Evolutionary conservation across 805 yeast species (phyloP).

Genomic region (Candida manassasensis): DNA sequence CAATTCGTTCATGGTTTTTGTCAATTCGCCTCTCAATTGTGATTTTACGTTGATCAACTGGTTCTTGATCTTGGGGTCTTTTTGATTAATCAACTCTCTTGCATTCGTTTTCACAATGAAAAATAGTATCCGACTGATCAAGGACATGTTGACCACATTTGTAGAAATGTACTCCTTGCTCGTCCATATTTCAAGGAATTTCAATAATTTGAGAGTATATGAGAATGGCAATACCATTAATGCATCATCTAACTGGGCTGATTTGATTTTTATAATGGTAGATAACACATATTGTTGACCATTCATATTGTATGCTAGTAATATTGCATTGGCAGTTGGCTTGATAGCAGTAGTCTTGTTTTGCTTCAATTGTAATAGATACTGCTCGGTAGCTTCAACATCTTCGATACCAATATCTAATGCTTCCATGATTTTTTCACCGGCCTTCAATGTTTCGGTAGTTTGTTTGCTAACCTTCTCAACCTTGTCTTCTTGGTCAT

Average conservation of each 20-base stretch:
- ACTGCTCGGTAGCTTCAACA: slow-evolving; percentile 50
- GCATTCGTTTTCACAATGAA: slow-evolving; percentile 72
- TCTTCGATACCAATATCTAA: slow-evolving; percentile 77
- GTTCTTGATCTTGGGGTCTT: slow-evolving; percentile 56
- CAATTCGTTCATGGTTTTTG: slow-evolving; percentile 49
- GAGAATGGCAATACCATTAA: slow-evolving; percentile 87
- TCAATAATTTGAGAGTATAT: slow-evolving; percentile 63
- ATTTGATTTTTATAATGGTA: slow-evolving; percentile 61
- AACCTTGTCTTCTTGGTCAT: slow-evolving; percentile 46
- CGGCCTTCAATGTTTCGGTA: slow-evolving; percentile 86
- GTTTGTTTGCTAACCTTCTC: slow-evolving; percentile 76
- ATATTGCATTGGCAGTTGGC: slow-evolving; percentile 67
- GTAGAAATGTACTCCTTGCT: slow-evolving; percentile 32
- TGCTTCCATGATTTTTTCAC: slow-evolving; percentile 90
- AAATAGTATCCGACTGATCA: slow-evolving; percentile 71
- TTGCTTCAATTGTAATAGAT: slow-evolving; percentile 38
- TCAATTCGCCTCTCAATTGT: slow-evolving; percentile 55
- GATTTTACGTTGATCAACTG: slow-evolving; percentile 61
- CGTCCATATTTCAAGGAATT: slow-evolving; percentile 75
- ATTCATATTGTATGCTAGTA: slow-evolving; percentile 62
- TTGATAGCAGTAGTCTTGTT: slow-evolving; percentile 43
- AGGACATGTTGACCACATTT: slow-evolving; percentile 49
- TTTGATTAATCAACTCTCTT: slow-evolving; percentile 70
- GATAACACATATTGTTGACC: slow-evolving; percentile 80
- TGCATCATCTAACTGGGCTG: slow-evolving; percentile 91